These are phyloP conservation scores for Escovopsis sp. DNA, from an alignment of 2,329 filamentous ascomycete species.

Conservation along the genomic window DNA sequence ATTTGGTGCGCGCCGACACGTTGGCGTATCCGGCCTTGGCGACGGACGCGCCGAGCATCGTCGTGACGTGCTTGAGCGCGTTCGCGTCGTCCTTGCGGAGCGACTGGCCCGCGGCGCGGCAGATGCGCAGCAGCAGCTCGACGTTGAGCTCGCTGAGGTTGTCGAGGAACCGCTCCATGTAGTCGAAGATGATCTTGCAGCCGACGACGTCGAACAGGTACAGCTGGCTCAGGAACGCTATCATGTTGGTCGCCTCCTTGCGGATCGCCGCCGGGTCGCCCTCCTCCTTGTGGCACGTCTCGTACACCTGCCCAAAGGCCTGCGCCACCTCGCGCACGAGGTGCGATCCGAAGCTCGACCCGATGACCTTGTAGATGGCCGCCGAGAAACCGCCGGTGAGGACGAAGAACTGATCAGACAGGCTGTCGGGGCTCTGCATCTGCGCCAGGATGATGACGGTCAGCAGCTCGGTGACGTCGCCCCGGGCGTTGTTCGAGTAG, in stretches of 20 bases:
- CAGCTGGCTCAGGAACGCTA: constrained; percentile 70
- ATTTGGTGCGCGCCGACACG: constrained; percentile 77
- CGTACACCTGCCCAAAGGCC: constrained; percentile 55
- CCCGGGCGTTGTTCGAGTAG: constrained; percentile 73
- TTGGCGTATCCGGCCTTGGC: constrained; percentile 51
- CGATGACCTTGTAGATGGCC: constrained; percentile 73
- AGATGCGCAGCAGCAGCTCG: constrained; percentile 71
- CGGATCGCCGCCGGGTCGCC: constrained; percentile 24
- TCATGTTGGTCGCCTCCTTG: constrained; percentile 48
- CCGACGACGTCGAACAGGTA: constrained; percentile 87
- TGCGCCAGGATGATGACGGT: constrained; percentile 67
- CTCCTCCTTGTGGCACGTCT: constrained; percentile 23
- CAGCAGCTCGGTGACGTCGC: constrained; percentile 70
- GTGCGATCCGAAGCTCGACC: constrained; percentile 80
- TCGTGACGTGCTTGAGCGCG: constrained; percentile 75
- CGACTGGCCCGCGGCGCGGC: constrained; percentile 68
- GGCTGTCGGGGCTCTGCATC: constrained; percentile 59
- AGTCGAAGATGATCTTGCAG: constrained; percentile 77
- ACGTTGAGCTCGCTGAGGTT: constrained; percentile 73
- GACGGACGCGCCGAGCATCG: constrained; percentile 60
- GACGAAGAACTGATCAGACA: constrained; percentile 82
- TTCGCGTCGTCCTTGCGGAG: constrained; percentile 80
- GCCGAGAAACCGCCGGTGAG: constrained; percentile 82
- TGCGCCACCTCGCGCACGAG: constrained; percentile 66
- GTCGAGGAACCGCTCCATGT: constrained; percentile 62